phyloP scores from a whole-genome alignment of 2,329 filamentous ascomycete species.

The Botrytis paeoniae region DNA sequence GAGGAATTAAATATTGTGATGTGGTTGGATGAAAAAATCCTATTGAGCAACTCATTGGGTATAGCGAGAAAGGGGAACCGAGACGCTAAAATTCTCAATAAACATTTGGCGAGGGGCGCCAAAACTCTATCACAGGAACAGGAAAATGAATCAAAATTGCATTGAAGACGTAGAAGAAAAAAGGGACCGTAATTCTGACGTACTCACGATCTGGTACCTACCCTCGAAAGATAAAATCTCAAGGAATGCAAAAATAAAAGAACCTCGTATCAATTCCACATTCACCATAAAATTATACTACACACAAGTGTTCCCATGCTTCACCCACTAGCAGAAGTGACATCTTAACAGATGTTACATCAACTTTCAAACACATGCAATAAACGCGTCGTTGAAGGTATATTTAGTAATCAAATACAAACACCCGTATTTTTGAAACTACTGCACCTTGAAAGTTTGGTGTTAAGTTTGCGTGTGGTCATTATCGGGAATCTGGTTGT shows the following conservation, averaged over 20 bases:
- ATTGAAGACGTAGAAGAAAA: background rate
- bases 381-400: background rate
- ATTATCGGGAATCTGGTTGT: background rate
- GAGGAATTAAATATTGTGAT: background rate
- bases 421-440: background rate
- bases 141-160: background rate
- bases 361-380: background rate
- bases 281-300: background rate
- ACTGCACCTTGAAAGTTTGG: background rate
- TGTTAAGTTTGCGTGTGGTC: background rate
- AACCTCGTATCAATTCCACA: background rate
- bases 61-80: slow-evolving; percentile 19
- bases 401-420: background rate
- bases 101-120: background rate
- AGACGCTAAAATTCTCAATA: slow-evolving; percentile 10
- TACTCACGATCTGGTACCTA: fast-evolving
- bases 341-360: background rate
- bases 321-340: background rate
- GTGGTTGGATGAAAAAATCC: background rate
- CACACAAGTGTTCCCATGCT: background rate
- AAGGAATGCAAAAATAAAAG: background rate
- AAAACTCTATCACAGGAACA: background rate
- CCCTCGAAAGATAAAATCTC: fast-evolving
- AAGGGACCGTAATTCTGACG: background rate
- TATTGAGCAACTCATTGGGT: slow-evolving; percentile 21